Evolutionary conservation across 2,329 filamentous ascomycete genomes (phyloP).

Genomic region (Fusarium nematophilum): DNA sequence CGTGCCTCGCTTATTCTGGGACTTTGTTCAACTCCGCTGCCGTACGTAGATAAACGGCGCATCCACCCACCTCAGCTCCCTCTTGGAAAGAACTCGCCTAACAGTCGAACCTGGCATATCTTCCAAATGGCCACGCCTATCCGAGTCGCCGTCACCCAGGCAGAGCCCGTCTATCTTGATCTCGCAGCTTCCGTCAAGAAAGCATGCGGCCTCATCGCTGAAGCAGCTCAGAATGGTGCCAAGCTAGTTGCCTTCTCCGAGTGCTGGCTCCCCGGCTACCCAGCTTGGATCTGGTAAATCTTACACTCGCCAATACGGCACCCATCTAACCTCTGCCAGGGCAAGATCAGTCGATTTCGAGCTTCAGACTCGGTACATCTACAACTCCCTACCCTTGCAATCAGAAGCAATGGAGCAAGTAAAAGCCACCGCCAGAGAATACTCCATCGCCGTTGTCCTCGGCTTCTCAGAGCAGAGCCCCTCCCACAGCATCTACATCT

Average conservation of each 20-base stretch:
- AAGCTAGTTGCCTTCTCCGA: conserved; percentile 66
- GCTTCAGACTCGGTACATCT: conserved; percentile 47
- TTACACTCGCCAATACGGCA: too few relatives aligned
- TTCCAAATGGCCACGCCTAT: too few relatives aligned
- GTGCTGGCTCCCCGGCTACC: conserved; percentile 60
- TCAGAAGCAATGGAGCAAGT: conserved; percentile 53
- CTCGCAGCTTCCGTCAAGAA: conserved; percentile 32
- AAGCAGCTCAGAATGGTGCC: conserved; percentile 54
- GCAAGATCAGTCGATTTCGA: conserved; percentile 35
- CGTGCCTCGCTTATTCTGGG: too few relatives aligned
- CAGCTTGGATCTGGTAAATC: conserved; percentile 20
- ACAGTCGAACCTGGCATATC: too few relatives aligned
- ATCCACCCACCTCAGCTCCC: too few relatives aligned
- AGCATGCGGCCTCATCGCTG: conserved; percentile 16
- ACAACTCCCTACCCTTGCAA: conserved; percentile 54
- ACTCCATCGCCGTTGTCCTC: conserved; percentile 52
- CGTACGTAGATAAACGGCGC: too few relatives aligned
- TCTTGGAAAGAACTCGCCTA: too few relatives aligned
- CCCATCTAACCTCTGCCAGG: too few relatives aligned
- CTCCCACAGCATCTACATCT: conserved; percentile 55
- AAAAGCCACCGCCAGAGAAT: conserved; percentile 43
- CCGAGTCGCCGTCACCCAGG: conserved; percentile 33
- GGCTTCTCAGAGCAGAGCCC: conserved; percentile 55
- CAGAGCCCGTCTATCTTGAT: conserved; percentile 37
- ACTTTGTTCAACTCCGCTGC: too few relatives aligned